Conservation (phyloP, 164 flowering plant species). For the Magnolia kwangsiensis region DNA sequence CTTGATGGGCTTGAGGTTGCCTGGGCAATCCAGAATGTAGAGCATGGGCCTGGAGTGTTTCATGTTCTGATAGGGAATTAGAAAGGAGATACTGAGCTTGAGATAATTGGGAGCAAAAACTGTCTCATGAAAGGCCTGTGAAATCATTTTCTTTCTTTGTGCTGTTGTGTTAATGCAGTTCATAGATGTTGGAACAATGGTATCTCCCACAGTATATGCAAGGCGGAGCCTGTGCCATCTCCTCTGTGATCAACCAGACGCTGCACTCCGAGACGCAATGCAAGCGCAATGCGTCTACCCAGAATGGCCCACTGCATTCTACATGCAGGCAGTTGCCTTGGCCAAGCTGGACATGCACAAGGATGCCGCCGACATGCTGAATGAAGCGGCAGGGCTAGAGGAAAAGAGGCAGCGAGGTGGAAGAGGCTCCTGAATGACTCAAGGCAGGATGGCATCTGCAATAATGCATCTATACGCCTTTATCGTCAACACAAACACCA, state of each 20-base stretch:
- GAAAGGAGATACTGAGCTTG: neutral
- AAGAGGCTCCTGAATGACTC: constrained; percentile 27
- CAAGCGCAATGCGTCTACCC: constrained; percentile 92
- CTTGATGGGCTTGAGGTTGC: too few relatives aligned
- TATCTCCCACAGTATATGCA: constrained; percentile 90
- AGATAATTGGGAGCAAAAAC: too few relatives aligned
- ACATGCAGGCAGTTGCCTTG: constrained; percentile 95
- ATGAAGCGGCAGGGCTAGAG: constrained; percentile 83
- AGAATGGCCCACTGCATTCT: constrained; percentile 96
- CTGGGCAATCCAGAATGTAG: neutral
- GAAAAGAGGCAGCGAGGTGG: constrained; percentile 66
- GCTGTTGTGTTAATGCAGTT: constrained; percentile 43
- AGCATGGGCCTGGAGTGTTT: too few relatives aligned
- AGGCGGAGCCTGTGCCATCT: constrained; percentile 86
- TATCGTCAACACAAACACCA: neutral
- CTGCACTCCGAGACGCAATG: constrained; percentile 96
- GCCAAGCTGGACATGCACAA: constrained; percentile 91
- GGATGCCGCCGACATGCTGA: constrained; percentile 92
- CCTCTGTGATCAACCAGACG: constrained; percentile 85
- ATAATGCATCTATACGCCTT: constrained; percentile 6
- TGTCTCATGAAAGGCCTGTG: neutral
- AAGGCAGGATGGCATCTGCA: constrained; percentile 1
- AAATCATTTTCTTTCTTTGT: neutral
- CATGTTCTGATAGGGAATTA: neutral
- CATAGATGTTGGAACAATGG: constrained; percentile 88